Base-by-base conservation (phyloP, 163 green algal genomes). In the Chlorella variabilis region DNA sequence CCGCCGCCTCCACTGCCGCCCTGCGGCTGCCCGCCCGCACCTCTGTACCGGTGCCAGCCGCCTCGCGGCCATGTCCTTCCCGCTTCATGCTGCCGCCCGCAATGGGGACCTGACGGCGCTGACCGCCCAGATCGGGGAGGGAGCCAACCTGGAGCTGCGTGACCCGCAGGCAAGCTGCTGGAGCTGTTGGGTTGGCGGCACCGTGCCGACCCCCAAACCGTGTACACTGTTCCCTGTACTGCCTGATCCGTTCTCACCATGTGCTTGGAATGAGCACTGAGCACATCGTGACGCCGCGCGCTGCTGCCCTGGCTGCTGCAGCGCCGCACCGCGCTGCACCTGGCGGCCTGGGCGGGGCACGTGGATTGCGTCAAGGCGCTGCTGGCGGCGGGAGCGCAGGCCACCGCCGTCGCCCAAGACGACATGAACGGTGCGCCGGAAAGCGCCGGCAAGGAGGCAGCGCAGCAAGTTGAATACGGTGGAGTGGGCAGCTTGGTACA, bases 311-410 rank as follows among this genome's bases (percentile, higher is more conserved):
- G 15, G 11, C 15, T 54, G 36, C 38, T 58, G 68, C 68, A 80
- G 54, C 58, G 75, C 20, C 78, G 93, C 31, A 96, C 90, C 6
- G 75, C 93, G 25, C 83, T 96, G 27, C 89, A 93, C 49, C 49
- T 96, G 21, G 90, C 92, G 25, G 85, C 92, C 0, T 96, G 92
- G 92, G 83, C 91, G 33, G 93, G 92, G 0, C 90, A 96, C 0
- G 77, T 86, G 79, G 90, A 94, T 27, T 79, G 86, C 13, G 81
- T 95, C 8, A 89, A 92, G 59, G 79, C 90, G 48, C 86, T 95
- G 80, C 71, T 94, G 27, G 85, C 78, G 0, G 88, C 91, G 3
- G 87, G 88, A 17, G 70, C 41, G 65, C 23, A 88, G 7, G 34
- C 85, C 17, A 81, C 70, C 0, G 81, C 82, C 2, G 65, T 49